Base-by-base conservation (phyloP, 805 yeast species). In the Spathaspora girioi region DNA sequence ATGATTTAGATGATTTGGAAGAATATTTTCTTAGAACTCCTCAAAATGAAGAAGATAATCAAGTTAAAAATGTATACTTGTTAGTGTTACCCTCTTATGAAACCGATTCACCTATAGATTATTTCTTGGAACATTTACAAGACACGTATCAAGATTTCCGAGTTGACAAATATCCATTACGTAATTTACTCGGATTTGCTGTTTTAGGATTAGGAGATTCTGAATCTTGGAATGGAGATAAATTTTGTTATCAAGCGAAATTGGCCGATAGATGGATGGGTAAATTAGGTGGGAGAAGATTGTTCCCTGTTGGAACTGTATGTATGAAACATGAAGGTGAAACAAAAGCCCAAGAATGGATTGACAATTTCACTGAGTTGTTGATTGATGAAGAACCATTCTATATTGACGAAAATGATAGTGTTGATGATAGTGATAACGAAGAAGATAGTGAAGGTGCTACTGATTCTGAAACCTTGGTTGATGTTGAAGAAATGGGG, bases 401-500 rank as follows among this genome's bases (percentile, higher is more conserved):
- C 45, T 69, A 67, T 51, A 68, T 81, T 6, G 80, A 79, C 49
- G 88, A 84, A 53, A 80, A 73, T 26, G 84, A 84, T 51, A 83
- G 83, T 12, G 78, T 78, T 50, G 83, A 79, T 35, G 84, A 81
- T 51, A 72, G 75, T 51, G 80, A 76, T 44, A 74, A 67, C 27
- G 79, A 71, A 20, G 75, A 64, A 5, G 75, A 62, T 32, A 66
- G 68, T 14, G 77, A 73, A 27, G 70, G 60, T 6, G 58, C 59
- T 50, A 72, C 65, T 32, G 70, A 67, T 27, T 71, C 69, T 31
- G 78, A 74, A 7, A 75, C 77, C 31, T 73, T 79, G 38, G 88
- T 87, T 31, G 97, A 92, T 66, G 88, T 92, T 23, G 97, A 91
- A 66, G 97, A 91, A 59, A 83, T 90, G 81, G 96, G 96, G 14